phyloP scores from a whole-genome alignment of 768 basidiomycete genomes.

The Xerocomus brunneocitrinus region DNA sequence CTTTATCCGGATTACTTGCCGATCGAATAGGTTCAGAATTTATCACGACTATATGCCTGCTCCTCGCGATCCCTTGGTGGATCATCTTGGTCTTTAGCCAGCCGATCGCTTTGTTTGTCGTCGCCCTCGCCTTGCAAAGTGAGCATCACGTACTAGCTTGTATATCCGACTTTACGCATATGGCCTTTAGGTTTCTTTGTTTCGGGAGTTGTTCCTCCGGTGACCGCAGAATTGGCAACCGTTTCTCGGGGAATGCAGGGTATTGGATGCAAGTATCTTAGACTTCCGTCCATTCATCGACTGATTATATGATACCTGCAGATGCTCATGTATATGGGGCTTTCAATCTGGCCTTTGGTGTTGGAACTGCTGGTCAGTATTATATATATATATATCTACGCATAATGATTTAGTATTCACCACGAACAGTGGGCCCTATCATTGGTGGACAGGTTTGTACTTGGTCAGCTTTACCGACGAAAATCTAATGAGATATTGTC shows the following conservation, averaged over 20 bases:
- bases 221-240: constrained; percentile 63
- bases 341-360: constrained; percentile 67
- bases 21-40: constrained; percentile 58
- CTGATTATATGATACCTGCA: constrained; percentile 22
- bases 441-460: constrained; percentile 58
- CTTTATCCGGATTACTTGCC: constrained; percentile 52
- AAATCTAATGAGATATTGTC: not conserved
- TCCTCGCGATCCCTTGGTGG: constrained; percentile 63
- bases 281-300: not conserved
- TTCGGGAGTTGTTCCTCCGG: constrained; percentile 53
- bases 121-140: constrained; percentile 53
- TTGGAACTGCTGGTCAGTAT: constrained; percentile 55
- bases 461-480: not conserved
- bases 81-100: constrained; percentile 47
- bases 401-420: constrained; percentile 1
- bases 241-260: constrained; percentile 54
- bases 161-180: not conserved
- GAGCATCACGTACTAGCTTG: constrained; percentile 12
- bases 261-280: constrained; percentile 56
- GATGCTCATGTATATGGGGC: constrained; percentile 73
- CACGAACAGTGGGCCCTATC: constrained; percentile 56
- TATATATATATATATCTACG: not conserved
- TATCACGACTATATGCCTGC: constrained; percentile 43
- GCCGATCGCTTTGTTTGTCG: constrained; percentile 41
- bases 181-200: constrained; percentile 51